Evolutionary conservation across 164 flowering plant genomes (phyloP).

Genomic region (Kalanchoe fedtschenkoi): DNA sequence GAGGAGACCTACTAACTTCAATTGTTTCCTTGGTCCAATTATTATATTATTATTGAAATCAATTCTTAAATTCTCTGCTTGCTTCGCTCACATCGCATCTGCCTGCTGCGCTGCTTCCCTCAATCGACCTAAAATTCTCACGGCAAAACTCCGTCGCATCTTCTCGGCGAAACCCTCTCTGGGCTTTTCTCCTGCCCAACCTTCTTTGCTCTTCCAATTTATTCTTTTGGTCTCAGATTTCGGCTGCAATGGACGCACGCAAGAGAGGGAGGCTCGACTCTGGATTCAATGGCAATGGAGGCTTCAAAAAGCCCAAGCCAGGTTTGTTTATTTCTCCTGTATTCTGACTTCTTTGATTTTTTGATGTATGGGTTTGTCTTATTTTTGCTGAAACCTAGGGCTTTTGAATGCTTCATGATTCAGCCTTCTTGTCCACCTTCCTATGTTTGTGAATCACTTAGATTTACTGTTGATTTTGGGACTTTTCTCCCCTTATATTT

Average conservation of each 20-base stretch:
- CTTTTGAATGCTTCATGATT: too few species aligned
- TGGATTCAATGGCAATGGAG: conserved; percentile 45
- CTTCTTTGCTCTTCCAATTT: too few species aligned
- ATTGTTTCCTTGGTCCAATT: too few species aligned
- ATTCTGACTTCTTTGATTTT: neutral
- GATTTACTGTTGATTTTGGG: too few species aligned
- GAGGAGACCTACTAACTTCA: too few species aligned
- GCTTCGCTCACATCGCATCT: too few species aligned
- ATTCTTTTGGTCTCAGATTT: neutral
- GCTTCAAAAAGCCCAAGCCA: conserved; percentile 32
- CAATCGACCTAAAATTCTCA: neutral
- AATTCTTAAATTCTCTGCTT: too few species aligned
- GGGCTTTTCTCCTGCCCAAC: neutral
- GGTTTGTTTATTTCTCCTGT: conserved; percentile 13
- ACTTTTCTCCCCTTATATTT: too few species aligned
- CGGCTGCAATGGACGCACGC: conserved; percentile 15
- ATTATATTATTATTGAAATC: too few species aligned
- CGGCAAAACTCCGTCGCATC: neutral
- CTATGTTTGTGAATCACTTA: too few species aligned
- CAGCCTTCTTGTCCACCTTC: too few species aligned
- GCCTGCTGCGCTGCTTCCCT: neutral
- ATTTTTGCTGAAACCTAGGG: neutral
- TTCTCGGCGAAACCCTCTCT: neutral
- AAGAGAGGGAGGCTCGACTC: conserved; percentile 34
- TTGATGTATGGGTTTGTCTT: neutral